Evolutionary conservation across 768 basidiomycete genomes (phyloP), one percentile per base, ranked within the genome.

Genomic region (Lentinula aciculospora): DNA sequence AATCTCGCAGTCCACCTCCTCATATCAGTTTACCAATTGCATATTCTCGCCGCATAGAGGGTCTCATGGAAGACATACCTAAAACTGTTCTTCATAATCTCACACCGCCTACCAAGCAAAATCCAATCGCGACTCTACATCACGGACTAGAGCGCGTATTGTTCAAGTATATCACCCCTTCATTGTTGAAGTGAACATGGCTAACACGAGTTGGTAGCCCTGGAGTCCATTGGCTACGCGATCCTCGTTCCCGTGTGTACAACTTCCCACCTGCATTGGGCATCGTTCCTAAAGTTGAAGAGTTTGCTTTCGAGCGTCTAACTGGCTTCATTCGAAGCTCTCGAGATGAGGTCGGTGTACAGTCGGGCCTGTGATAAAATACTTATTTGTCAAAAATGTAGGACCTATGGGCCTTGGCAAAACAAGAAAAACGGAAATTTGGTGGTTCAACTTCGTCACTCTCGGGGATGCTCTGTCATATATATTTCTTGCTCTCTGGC

Each of bases 361-460:
- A 29, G 13, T 28, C 21, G 34, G 39, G 27, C 12, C 19, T 31
- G 21, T 12, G 21, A 36, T 44, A 37, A 12, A 25, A 15, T 48
- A 13, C 34, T 49, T 10, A 48, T 34, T 51, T 31, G 23, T 36
- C 19, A 56, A 13, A 57, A 46, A 10, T 47, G 9, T 55, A 94
- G 88, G 88, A 92, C 57, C 72, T 96, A 9, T 75, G 76, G 60
- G 64, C 65, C 9, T 71, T 96, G 13, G 88, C 89, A 1, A 75
- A 79, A 62, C 68, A 72, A 42, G 76, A 90, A 59, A 70, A 78
- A 0, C 80, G 81, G 42, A 74, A 65, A 27, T 97, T 90, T 67
- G 82, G 82, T 2, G 96, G 95, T 3, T 95, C 92, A 3, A 98
- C 95, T 0, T 96, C 94, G 7, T 94, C 92, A 1, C 70, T 97